phyloP scores from a whole-genome alignment of 1,139 yeast genomes.

The Pichia sp. region DNA sequence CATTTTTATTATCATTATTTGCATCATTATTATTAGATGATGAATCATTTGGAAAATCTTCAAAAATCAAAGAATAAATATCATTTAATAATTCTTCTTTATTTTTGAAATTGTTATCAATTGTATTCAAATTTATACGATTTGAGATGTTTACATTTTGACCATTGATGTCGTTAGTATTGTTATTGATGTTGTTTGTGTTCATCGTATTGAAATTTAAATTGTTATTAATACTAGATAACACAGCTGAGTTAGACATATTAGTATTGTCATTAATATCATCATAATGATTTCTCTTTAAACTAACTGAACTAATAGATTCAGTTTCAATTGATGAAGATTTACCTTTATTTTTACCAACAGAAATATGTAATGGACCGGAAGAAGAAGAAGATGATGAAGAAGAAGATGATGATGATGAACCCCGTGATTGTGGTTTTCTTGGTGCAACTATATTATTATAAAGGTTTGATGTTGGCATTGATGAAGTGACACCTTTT shows the following conservation, averaged over 20 bases:
- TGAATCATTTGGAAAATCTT: slow-evolving; percentile 31
- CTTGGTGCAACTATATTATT: neutral
- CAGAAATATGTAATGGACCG: neutral
- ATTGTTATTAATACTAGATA: neutral
- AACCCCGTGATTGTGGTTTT: neutral
- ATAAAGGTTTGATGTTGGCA: neutral
- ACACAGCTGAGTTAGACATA: neutral
- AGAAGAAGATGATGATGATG: neutral
- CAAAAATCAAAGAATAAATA: slow-evolving; percentile 33
- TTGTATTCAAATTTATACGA: neutral
- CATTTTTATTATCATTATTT: neutral
- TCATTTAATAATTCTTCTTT: slow-evolving; percentile 29
- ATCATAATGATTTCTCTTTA: neutral
- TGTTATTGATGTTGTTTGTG: neutral
- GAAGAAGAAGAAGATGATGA: neutral
- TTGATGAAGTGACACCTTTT: neutral
- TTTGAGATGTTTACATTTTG: neutral
- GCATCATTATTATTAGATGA: neutral
- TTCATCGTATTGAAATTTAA: neutral
- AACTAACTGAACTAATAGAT: neutral
- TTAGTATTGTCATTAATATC: neutral
- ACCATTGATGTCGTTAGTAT: neutral
- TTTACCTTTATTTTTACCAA: neutral
- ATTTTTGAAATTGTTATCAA: slow-evolving; percentile 7
- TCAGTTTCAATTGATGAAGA: neutral